Percentiles rank a stretch among this genome's conserved stretches.
Evolutionary conservation across 768 basidiomycete species (phyloP).

Genomic region (Lepiota venenata): DNA sequence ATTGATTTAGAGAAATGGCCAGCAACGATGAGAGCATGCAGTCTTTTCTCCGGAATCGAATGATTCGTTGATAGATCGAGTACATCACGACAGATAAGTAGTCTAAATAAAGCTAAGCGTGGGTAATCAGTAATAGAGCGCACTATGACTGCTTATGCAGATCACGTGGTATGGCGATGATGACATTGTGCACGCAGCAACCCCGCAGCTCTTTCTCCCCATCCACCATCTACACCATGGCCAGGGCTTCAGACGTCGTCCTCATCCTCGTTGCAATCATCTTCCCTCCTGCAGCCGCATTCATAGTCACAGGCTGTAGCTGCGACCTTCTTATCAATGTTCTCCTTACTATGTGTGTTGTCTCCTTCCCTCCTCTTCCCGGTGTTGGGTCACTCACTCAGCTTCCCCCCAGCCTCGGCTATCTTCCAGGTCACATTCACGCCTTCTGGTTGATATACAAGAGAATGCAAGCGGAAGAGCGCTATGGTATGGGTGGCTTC

Average conservation of each 20-base stretch:
- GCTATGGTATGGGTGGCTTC: constrained; percentile 75
- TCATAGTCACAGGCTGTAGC: constrained; percentile 75
- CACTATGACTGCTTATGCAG: too few species aligned
- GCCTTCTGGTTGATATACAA: constrained; percentile 90
- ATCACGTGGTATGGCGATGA: too few species aligned
- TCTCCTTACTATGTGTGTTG: constrained; percentile 64
- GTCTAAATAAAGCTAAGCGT: too few species aligned
- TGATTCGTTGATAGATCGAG: too few species aligned
- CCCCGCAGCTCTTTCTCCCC: background rate
- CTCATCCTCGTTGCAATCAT: constrained; percentile 80
- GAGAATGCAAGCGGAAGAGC: constrained; percentile 86
- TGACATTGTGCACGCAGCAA: too few species aligned
- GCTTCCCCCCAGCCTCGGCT: constrained; percentile 55
- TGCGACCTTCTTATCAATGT: constrained; percentile 89
- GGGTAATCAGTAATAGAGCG: too few species aligned
- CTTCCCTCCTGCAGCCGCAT: constrained; percentile 80
- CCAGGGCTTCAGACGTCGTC: constrained; percentile 68
- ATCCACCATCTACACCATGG: constrained; percentile 30
- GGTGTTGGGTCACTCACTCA: background rate
- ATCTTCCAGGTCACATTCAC: constrained; percentile 70
- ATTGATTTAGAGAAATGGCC: too few species aligned
- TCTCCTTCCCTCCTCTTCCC: background rate
- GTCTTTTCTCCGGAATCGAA: too few species aligned
- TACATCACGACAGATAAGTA: too few species aligned
- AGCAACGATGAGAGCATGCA: too few species aligned